phyloP scores from a whole-genome alignment of 345 rosid genomes.

The Populus ilicifolia region DNA sequence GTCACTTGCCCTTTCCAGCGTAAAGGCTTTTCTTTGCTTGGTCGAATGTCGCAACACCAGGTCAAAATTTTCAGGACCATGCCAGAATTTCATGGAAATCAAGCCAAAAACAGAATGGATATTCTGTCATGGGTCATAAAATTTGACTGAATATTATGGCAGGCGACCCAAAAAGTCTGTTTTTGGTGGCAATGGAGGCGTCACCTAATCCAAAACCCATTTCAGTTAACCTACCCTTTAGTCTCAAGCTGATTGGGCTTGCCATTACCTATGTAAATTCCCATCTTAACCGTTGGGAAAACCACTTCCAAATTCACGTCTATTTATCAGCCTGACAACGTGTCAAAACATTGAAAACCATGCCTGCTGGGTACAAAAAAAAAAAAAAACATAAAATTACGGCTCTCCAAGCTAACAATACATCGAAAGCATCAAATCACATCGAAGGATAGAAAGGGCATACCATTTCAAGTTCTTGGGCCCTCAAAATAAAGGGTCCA shows the following conservation, averaged over 20 bases:
- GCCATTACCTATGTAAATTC: not conserved
- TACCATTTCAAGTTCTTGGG: conserved; percentile 94
- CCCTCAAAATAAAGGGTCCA: conserved; percentile 94
- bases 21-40: not conserved
- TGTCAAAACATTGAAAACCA: not conserved
- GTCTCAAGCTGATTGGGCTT: not conserved
- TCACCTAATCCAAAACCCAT: not conserved
- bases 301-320: not conserved
- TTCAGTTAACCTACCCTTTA: not conserved
- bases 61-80: not conserved
- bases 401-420: not conserved
- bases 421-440: not conserved
- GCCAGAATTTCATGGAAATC: not conserved
- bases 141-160: not conserved
- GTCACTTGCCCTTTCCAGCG: not conserved
- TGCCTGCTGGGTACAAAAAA: not conserved
- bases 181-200: not conserved
- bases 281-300: not conserved
- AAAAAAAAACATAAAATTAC: not conserved
- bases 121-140: not conserved
- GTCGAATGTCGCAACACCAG: not conserved
- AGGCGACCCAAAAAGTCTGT: not conserved
- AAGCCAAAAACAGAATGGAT: not conserved
- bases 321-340: not conserved
- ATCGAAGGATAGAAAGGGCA: not conserved